Evolutionary conservation across 148 eudicot species (phyloP).

Genomic region (Nepenthes mirabilis): DNA sequence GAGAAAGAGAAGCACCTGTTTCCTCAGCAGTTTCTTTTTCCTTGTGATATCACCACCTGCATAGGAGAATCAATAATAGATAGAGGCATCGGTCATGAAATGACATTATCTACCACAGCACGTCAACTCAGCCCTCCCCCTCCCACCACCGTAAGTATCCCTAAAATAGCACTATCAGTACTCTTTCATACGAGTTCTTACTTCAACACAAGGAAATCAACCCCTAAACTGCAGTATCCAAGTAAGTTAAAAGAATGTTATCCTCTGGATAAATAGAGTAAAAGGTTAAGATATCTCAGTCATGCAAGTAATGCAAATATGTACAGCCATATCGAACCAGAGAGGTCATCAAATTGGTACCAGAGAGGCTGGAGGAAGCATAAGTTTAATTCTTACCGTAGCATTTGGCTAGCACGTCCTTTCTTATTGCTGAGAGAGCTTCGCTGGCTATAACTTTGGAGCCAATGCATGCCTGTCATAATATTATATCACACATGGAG

Average conservation of each 20-base stretch:
- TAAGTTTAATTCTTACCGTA: constrained; percentile 43
- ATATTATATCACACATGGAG: background rate
- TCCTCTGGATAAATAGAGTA: too few species aligned
- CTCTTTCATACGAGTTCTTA: too few species aligned
- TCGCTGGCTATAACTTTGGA: constrained; percentile 96
- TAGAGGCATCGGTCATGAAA: background rate
- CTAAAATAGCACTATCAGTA: too few species aligned
- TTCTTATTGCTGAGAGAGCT: constrained; percentile 86
- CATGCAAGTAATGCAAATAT: too few species aligned
- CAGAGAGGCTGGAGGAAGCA: too few species aligned
- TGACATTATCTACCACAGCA: background rate
- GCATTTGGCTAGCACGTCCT: constrained; percentile 95
- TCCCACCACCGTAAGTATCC: too few species aligned
- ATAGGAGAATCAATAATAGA: background rate
- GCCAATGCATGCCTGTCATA: constrained; percentile 84
- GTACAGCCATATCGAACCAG: too few species aligned
- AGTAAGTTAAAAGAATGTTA: background rate
- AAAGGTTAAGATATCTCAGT: too few species aligned
- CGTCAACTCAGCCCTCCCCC: too few species aligned
- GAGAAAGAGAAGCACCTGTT: constrained; percentile 46
- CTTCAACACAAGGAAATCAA: too few species aligned
- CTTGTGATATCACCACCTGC: constrained; percentile 93
- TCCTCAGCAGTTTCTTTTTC: constrained; percentile 86
- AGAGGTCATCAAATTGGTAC: too few species aligned
- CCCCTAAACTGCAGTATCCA: background rate